phyloP scores from a whole-genome alignment of 768 basidiomycete genomes.

The Hemileccinum rubropunctum region DNA sequence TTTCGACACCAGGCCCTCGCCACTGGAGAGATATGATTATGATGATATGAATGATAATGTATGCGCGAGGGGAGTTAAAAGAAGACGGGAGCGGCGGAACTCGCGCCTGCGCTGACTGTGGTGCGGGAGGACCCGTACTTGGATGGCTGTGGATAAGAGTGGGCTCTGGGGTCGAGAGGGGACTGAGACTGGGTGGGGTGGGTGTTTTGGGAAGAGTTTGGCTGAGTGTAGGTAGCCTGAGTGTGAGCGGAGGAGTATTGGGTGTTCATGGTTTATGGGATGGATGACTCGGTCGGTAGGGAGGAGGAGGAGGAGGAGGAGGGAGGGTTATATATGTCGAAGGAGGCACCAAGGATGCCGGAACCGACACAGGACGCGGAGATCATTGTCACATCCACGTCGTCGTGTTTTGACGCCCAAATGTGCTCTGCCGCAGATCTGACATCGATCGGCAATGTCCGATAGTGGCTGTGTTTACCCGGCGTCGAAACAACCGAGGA shows the following conservation, averaged over 20 bases:
- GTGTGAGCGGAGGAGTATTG: slow-evolving; percentile 22
- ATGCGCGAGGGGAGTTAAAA: slow-evolving; percentile 38
- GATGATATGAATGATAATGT: neutral
- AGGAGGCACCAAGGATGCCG: slow-evolving; percentile 19
- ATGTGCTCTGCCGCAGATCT: slow-evolving; percentile 8
- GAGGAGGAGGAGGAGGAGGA: neutral
- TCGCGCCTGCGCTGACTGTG: slow-evolving; percentile 49
- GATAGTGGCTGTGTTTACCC: slow-evolving; percentile 3
- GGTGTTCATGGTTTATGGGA: slow-evolving; percentile 21
- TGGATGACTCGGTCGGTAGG: too few relatives aligned
- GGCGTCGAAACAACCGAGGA: slow-evolving; percentile 2
- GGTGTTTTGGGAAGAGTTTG: slow-evolving; percentile 20
- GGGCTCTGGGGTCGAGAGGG: slow-evolving; percentile 16
- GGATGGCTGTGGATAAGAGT: slow-evolving; percentile 26
- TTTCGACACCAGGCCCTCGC: neutral
- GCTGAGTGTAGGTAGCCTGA: slow-evolving; percentile 13
- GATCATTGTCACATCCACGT: slow-evolving; percentile 13
- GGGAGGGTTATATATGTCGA: slow-evolving; percentile 28
- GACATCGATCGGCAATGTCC: slow-evolving; percentile 1
- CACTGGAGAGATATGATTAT: neutral
- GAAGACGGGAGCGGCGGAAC: slow-evolving; percentile 53
- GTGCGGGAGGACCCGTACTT: slow-evolving; percentile 26
- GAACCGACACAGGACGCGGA: slow-evolving; percentile 28
- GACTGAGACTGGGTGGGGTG: slow-evolving; percentile 20
- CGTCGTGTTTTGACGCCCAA: slow-evolving; percentile 8